These are phyloP conservation scores for Solanum lycopersicoides DNA, from an alignment of 257 asterid genomes.

Conservation along the genomic window DNA sequence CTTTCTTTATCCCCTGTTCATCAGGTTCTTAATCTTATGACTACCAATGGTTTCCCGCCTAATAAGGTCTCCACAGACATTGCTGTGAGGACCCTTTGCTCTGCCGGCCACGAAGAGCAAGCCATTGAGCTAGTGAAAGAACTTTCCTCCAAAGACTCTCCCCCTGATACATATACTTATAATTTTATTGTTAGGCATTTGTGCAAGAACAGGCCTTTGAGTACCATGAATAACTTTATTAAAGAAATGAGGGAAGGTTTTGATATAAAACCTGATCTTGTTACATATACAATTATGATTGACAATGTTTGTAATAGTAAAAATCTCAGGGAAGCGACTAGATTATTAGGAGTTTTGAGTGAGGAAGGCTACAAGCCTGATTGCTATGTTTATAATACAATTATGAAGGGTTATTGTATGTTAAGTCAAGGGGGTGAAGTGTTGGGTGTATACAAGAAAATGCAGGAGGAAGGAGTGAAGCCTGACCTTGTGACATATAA, in stretches of 20 bases:
- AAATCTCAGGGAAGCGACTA: slow-evolving; percentile 81
- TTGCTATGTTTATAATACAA: slow-evolving; percentile 78
- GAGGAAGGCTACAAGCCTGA: slow-evolving; percentile 84
- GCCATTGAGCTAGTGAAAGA: slow-evolving; percentile 71
- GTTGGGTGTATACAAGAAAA: slow-evolving; percentile 64
- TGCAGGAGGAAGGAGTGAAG: slow-evolving; percentile 71
- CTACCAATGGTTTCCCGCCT: slow-evolving; percentile 50
- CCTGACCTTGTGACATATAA: slow-evolving; percentile 79
- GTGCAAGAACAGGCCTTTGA: slow-evolving; percentile 52
- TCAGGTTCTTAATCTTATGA: slow-evolving; percentile 66
- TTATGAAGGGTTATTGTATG: slow-evolving; percentile 83
- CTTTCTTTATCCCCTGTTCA: slow-evolving; percentile 43
- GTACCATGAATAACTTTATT: slow-evolving; percentile 44
- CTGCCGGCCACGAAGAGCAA: slow-evolving; percentile 60
- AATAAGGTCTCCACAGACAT: slow-evolving; percentile 55
- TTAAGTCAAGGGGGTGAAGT: slow-evolving; percentile 61
- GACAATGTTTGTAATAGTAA: slow-evolving; percentile 86
- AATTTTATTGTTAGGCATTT: slow-evolving; percentile 74
- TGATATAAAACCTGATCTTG: slow-evolving; percentile 71
- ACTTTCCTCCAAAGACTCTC: slow-evolving; percentile 39
- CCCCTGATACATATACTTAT: slow-evolving; percentile 60
- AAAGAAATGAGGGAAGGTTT: slow-evolving; percentile 57
- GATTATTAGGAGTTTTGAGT: slow-evolving; percentile 49
- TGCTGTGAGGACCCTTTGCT: slow-evolving; percentile 74
- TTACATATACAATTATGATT: slow-evolving; percentile 91